Base-by-base conservation (phyloP, 805 yeast species). In the Cyberlindnera xylosilytica region DNA sequence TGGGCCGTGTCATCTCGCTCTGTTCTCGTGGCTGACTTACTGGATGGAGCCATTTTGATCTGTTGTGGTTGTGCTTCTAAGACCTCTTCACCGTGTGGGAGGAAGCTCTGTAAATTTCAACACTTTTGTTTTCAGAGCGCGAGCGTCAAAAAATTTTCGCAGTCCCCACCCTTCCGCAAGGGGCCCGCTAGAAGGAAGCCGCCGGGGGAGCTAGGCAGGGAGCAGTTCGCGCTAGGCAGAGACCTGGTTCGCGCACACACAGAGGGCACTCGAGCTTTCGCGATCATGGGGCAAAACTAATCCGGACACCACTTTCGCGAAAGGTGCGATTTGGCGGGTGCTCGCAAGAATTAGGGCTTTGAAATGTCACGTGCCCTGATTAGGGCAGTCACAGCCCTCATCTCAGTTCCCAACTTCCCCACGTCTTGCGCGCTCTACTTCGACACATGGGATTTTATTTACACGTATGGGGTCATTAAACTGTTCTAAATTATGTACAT, bases 21-120 rank as follows among this genome's bases (percentile, higher is more conserved):
- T 20, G 26, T 32, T n/a, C 29, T 34, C 36, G 19, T 17, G 26
- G 20, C 20, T 45, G 48, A 65, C 70, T 65, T 65, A 66, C 70
- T 64, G 58, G 72, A 68, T 68, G 73, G 72, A 66, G 73, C 73
- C 73, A 69, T 69, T 67, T 60, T 47, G 51, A 41, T 47, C 51
- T 47, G 48, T 47, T 34, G 41, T 44, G 48, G 38, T 41, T 38
- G 29, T 15, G 36, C 38, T 34, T n/a, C 20, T 15, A 20, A 28
- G 15, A 42, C 38, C 32, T 31, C 26, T 36, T 23, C 33, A 20
- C 42, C 20, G 34, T 41, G 47, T 37, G 17, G 41, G 31, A 40
- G 47, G 38, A 38, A 41, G 47, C 30, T 36, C 17, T 34, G 32
- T 44, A 48, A 48, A 42, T 46, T 42, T 45, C 44, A 48, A 41